Percentiles rank a stretch among this genome's conserved stretches.
Evolutionary conservation across 352 stramenopile species (phyloP).

Genomic region (Aphanomyces invadans): DNA sequence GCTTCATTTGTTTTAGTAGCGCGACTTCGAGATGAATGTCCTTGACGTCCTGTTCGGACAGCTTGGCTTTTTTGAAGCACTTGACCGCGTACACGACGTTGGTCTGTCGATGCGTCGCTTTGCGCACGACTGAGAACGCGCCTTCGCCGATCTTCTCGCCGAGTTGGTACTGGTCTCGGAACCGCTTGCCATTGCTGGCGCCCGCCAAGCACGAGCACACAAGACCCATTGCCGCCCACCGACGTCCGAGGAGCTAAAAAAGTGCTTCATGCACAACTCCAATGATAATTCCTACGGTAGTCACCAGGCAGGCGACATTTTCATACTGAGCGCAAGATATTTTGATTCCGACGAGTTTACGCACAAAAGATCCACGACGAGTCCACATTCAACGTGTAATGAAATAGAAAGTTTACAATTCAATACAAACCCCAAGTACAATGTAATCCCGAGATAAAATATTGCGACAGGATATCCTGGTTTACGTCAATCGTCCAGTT

Average conservation of each 20-base stretch:
- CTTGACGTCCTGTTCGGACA: conserved; percentile 45
- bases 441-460: neutral
- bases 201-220: conserved; percentile 3
- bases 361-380: neutral
- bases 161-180: conserved; percentile 56
- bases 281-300: neutral
- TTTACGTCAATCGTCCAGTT: too few relatives aligned
- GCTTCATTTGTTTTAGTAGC: conserved; percentile 74
- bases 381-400: neutral
- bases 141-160: conserved; percentile 47
- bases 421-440: neutral
- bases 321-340: neutral
- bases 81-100: conserved; percentile 53
- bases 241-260: neutral
- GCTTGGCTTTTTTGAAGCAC: conserved; percentile 40
- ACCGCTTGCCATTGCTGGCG: conserved; percentile 23
- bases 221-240: neutral
- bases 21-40: conserved; percentile 63
- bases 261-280: neutral
- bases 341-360: neutral
- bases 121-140: conserved; percentile 51
- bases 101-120: conserved; percentile 41
- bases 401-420: neutral
- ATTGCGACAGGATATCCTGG: neutral
- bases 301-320: neutral